A percentile compares a stretch with the other conserved stretches of the same genome.
phyloP scores from a whole-genome alignment of 1,284 basidiomycete species.

The Pseudozyma sp. region DNA sequence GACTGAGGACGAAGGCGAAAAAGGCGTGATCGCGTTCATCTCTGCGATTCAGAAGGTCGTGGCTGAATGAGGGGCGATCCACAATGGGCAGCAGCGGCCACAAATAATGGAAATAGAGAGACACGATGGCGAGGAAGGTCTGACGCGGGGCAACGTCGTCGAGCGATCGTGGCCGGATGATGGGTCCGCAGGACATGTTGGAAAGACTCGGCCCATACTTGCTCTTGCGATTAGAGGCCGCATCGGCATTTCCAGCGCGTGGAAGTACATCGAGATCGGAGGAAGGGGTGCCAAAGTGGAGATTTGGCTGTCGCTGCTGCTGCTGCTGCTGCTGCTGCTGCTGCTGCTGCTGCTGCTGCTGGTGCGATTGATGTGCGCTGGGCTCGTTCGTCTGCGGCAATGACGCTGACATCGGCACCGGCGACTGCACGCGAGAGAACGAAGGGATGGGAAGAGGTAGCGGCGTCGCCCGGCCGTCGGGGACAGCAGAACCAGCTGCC shows the following conservation, averaged over 20 bases:
- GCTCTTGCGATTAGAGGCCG: constrained; percentile 6
- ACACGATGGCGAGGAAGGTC: constrained; percentile 50
- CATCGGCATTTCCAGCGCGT: background rate
- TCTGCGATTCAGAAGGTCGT: constrained; percentile 49
- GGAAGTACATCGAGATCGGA: background rate
- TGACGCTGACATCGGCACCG: constrained; percentile 7
- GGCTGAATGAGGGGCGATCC: constrained; percentile 46
- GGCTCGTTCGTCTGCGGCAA: constrained; percentile 15
- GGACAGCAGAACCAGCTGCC: constrained; percentile 11
- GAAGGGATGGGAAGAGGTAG: constrained; percentile 35
- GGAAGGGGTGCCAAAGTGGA: background rate
- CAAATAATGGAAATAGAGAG: constrained; percentile 55
- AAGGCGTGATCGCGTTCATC: constrained; percentile 52
- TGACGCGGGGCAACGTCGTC: constrained; percentile 56
- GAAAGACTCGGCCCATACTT: constrained; percentile 15
- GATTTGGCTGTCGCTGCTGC: background rate
- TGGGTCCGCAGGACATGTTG: constrained; percentile 39
- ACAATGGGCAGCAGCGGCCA: constrained; percentile 56
- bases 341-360: background rate
- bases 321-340: background rate
- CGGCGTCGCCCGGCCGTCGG: constrained; percentile 10
- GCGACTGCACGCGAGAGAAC: constrained; percentile 37
- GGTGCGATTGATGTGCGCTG: background rate
- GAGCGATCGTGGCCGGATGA: constrained; percentile 48
- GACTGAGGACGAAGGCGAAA: constrained; percentile 52